Conservation (phyloP, 495 filamentous ascomycete species). For the Podospora pseudopauciseta region DNA sequence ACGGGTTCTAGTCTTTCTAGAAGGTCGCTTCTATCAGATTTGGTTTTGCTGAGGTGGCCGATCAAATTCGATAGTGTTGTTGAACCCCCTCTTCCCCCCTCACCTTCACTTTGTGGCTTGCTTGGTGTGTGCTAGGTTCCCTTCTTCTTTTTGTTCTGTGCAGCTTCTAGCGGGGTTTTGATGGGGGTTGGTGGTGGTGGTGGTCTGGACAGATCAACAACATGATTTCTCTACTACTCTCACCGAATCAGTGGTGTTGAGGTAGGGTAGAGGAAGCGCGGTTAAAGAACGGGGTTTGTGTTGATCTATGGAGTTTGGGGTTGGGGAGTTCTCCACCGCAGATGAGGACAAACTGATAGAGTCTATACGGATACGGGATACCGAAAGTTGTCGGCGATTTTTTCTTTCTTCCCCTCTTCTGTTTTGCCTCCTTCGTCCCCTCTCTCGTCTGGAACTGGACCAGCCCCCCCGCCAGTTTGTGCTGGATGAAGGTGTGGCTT, state of each 20-base stretch:
- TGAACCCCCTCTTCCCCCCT: neutral
- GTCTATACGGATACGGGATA: neutral
- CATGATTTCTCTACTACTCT: neutral
- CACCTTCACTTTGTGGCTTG: neutral
- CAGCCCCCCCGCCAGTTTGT: neutral
- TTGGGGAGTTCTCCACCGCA: neutral
- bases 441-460: neutral
- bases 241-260: neutral
- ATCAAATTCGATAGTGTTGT: slow-evolving; percentile 10
- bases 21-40: neutral
- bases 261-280: neutral
- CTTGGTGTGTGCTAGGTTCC: neutral
- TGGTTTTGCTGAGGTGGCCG: neutral
- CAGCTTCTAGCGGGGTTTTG: neutral
- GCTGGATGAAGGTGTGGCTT: neutral
- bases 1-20: slow-evolving; percentile 18
- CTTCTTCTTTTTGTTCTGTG: neutral
- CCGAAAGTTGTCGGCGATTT: neutral
- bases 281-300: neutral
- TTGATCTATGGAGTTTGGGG: neutral
- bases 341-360: neutral
- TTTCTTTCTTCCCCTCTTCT: neutral
- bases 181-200: too few relatives aligned
- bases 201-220: neutral
- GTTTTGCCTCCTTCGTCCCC: neutral